Percentiles rank a stretch among this genome's conserved stretches.
Evolutionary conservation across 2,329 filamentous ascomycete species (phyloP).

Genomic region (Clarireedia paspali): DNA sequence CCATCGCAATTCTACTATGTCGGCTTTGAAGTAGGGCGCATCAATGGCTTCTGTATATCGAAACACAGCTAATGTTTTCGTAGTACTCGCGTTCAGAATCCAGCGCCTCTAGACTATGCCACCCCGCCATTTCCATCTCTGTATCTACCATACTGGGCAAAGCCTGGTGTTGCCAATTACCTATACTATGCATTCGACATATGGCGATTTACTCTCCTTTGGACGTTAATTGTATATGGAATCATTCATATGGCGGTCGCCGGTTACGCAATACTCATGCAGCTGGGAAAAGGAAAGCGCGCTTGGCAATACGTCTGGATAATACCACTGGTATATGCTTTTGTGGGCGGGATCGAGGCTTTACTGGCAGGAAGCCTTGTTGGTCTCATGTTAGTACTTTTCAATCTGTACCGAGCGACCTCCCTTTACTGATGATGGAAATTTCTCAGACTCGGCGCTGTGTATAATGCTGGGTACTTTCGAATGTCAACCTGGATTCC

Average conservation of each 20-base stretch:
- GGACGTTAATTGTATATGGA: conserved; percentile 59
- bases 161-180: conserved; percentile 35
- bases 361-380: conserved; percentile 60
- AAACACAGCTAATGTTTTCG: conserved; percentile 7
- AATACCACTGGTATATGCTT: conserved; percentile 50
- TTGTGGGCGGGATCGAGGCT: conserved; percentile 56
- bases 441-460: conserved; percentile 43
- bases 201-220: conserved; percentile 62
- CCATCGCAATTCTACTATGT: background rate
- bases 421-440: background rate
- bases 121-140: conserved; percentile 59
- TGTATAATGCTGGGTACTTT: conserved; percentile 63
- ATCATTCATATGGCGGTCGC: conserved; percentile 52
- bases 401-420: background rate
- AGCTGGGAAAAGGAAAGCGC: conserved; percentile 34
- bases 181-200: conserved; percentile 59
- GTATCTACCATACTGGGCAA: conserved; percentile 49
- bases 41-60: background rate
- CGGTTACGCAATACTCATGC: conserved; percentile 51
- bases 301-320: conserved; percentile 41
- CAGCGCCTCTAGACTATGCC: conserved; percentile 41
- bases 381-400: conserved; percentile 50
- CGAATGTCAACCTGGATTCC: conserved; percentile 70
- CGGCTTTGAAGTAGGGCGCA: conserved; percentile 17
- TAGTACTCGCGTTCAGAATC: conserved; percentile 21